Evolutionary conservation across 2,329 filamentous ascomycete genomes (phyloP).

Genomic region (Cladophialophora bantiana): DNA sequence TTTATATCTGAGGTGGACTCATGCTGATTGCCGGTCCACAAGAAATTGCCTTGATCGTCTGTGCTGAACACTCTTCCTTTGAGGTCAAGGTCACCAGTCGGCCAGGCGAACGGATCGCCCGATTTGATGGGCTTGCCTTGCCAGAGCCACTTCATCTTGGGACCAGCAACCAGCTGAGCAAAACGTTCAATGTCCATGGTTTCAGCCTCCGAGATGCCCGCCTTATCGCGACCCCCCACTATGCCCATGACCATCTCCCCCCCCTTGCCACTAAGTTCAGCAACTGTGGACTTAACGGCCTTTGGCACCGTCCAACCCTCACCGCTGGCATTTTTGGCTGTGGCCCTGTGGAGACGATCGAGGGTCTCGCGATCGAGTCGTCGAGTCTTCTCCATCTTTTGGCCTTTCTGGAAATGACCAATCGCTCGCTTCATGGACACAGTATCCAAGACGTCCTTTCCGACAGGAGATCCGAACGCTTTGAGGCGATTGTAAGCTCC

Average conservation of each 20-base stretch:
- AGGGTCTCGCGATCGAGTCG: slow-evolving; percentile 84
- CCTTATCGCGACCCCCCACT: slow-evolving; percentile 84
- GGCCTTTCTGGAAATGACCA: slow-evolving; percentile 85
- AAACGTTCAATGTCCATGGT: slow-evolving; percentile 89
- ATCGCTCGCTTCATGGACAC: slow-evolving; percentile 83
- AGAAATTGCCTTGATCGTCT: slow-evolving; percentile 55
- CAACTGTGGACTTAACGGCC: slow-evolving; percentile 93
- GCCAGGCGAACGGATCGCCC: slow-evolving; percentile 42
- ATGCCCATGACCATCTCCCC: slow-evolving; percentile 97
- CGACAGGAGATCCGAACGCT: slow-evolving; percentile 80
- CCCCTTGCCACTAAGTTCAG: slow-evolving; percentile 89
- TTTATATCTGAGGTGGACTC: slow-evolving; percentile 30
- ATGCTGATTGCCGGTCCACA: slow-evolving; percentile 51
- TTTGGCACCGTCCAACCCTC: slow-evolving; percentile 92
- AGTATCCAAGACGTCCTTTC: slow-evolving; percentile 91
- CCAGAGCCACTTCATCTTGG: slow-evolving; percentile 93
- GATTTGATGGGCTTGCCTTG: slow-evolving; percentile 80
- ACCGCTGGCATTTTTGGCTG: slow-evolving; percentile 85
- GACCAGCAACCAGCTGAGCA: slow-evolving; percentile 76
- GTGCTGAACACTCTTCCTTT: slow-evolving; percentile 53
- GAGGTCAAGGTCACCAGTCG: slow-evolving; percentile 34
- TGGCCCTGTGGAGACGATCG: slow-evolving; percentile 78
- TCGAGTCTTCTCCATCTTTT: slow-evolving; percentile 78
- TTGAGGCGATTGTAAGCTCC: slow-evolving; percentile 89
- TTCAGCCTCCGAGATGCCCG: slow-evolving; percentile 89